Percentiles rank a stretch among this genome's conserved stretches.
These are phyloP conservation scores for Candida freyschussii DNA, from an alignment of 1,139 yeast genomes.

Conservation along the genomic window DNA sequence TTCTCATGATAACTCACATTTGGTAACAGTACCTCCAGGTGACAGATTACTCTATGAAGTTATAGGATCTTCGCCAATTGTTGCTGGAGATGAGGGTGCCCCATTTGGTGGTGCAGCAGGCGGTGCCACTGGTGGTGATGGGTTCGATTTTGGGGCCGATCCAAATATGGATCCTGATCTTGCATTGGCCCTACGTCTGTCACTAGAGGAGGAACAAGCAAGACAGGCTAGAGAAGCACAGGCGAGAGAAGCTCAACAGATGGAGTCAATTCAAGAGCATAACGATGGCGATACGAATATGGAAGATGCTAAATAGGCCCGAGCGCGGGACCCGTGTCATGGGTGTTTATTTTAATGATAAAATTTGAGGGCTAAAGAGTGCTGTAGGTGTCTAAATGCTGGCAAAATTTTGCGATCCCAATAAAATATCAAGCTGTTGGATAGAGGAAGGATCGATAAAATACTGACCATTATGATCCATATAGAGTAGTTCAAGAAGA, in stretches of 20 bases:
- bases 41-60: constrained; percentile 74
- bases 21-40: constrained; percentile 86
- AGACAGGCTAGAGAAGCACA: constrained; percentile 30
- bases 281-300: constrained; percentile 6
- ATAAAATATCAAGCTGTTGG: constrained; percentile 8
- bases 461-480: not conserved
- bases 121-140: constrained; percentile 27
- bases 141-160: constrained; percentile 47
- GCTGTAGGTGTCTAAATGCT: no score
- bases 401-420: constrained; percentile 1
- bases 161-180: constrained; percentile 96
- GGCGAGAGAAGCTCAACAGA: constrained; percentile 8
- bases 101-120: constrained; percentile 2
- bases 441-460: constrained; percentile 7
- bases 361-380: no score
- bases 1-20: constrained; percentile 76
- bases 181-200: constrained; percentile 73
- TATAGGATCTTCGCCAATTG: constrained; percentile 63
- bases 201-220: constrained; percentile 39
- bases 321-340: no score
- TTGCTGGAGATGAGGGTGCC: constrained; percentile 45
- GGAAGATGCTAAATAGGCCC: constrained; percentile 18
- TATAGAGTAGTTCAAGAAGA: not conserved
- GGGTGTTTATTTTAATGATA: not conserved
- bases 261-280: constrained; percentile 17